Base-by-base conservation (phyloP, 225 moss, liverwort and hornwort species). In the Bryoerythrophyllum caledonicum region DNA sequence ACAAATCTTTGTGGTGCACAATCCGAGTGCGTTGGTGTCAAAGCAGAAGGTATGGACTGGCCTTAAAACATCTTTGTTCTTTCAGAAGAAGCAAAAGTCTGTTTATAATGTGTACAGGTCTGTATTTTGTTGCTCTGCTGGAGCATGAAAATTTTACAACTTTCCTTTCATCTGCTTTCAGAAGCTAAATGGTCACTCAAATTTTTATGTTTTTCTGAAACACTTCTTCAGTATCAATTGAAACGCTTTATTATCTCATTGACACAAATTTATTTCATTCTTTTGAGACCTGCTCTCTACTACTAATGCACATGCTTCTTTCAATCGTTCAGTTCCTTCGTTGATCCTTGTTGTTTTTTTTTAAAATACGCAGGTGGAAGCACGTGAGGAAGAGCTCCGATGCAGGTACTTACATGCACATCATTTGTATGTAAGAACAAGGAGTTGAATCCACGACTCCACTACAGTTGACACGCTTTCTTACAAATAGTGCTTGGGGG, bases 1-100 rank as follows among this genome's bases (percentile, higher is more conserved):
- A 68, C 85, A 87, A 65, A 57, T 90, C 16, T 88, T 93, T 78
- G 76, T 76, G 59, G 48, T 80, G 21, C 84, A 80, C 60, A 71
- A 78, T 64, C 48, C 71, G 30, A 55, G 44, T 51, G 71, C 60
- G 21, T 38, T 67, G 32, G 75, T 74, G 66, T 75, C 74, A 3
- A 72, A 79, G 28, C 76, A 73, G 38, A 77, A 77, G 82, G 82
- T 82, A 73, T 66, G 19, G 15, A n/a, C 79, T 60, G 20, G 60
- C 51, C 51, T 68, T 32, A 26, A 44, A 37, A 23, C 57, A 44
- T 57, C 49, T 6, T 35, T 48, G 11, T 60, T 59, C 32, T 60
- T 76, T 25, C 16, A 32, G 28, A 60, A 35, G 51, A 51, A 68
- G 2, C 17, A 68, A 8, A 48, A 16, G 37, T 17, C 32, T 9